phyloP scores from a whole-genome alignment of 2,329 filamentous ascomycete species.

The Pseudocercospora fijiensis region DNA sequence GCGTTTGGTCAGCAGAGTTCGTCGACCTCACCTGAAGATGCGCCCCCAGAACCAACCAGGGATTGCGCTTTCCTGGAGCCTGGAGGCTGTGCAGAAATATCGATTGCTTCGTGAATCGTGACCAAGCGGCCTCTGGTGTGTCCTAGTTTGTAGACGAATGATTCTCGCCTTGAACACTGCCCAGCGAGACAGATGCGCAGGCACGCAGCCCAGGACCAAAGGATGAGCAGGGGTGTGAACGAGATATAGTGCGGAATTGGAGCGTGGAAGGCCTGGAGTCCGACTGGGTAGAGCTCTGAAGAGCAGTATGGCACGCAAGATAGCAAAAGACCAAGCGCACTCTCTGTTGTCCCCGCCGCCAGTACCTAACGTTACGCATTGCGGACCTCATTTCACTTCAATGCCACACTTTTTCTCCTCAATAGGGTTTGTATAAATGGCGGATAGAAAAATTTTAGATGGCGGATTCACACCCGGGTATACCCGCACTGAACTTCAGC shows the following conservation, averaged over 20 bases:
- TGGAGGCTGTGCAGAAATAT: neutral
- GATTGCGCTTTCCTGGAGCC: neutral
- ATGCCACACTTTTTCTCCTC: no score
- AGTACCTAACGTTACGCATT: no score
- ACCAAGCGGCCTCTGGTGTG: neutral
- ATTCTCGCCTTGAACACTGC: neutral
- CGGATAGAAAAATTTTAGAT: neutral
- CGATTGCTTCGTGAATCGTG: neutral
- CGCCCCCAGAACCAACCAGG: neutral
- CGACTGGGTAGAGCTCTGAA: no score
- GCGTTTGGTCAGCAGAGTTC: conserved; percentile 1
- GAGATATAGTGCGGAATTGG: no score
- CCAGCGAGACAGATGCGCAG: neutral
- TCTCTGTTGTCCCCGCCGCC: no score
- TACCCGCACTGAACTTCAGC: neutral
- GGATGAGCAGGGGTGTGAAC: no score
- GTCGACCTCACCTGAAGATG: neutral
- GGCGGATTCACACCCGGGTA: neutral
- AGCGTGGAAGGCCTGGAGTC: no score
- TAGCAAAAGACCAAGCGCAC: no score
- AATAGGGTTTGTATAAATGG: neutral
- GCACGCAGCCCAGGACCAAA: no score
- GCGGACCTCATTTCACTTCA: no score
- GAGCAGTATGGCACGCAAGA: no score
- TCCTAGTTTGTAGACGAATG: neutral